Percentiles rank a stretch among this genome's conserved stretches.
These are phyloP conservation scores for Myxozyma vanderwaltii DNA, from an alignment of 805 yeast genomes.

Conservation along the genomic window DNA sequence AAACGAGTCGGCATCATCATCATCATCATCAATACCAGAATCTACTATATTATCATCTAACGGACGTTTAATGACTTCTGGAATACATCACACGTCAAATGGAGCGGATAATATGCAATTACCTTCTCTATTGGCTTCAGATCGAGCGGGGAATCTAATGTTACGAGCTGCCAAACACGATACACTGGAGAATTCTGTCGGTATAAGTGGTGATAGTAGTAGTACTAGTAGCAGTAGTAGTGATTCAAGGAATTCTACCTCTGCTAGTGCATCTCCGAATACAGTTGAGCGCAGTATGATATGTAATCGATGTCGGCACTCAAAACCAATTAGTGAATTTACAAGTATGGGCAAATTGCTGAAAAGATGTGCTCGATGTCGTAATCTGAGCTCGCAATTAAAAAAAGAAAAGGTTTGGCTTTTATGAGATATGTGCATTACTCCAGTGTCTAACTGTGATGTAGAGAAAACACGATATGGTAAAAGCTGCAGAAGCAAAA, in stretches of 20 bases:
- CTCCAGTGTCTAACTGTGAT: too few species aligned
- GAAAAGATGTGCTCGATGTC: conserved; percentile 13
- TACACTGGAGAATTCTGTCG: too few species aligned
- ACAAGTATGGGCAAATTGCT: neutral
- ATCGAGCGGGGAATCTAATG: too few species aligned
- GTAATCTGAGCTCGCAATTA: conserved; percentile 13
- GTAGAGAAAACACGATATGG: conserved; percentile 7
- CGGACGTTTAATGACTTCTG: too few species aligned
- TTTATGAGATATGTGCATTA: neutral
- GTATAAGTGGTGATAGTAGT: neutral
- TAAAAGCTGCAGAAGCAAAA: conserved; percentile 5
- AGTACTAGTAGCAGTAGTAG: too few species aligned
- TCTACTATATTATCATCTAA: too few species aligned
- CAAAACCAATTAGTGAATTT: conserved; percentile 6
- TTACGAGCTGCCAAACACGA: too few species aligned
- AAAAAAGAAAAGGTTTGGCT: conserved; percentile 16
- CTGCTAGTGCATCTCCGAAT: neutral
- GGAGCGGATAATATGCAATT: too few species aligned
- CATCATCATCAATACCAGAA: neutral
- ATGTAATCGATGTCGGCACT: conserved; percentile 21
- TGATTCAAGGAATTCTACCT: neutral
- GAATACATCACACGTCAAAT: too few species aligned
- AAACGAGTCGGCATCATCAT: neutral
- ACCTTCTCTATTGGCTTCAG: too few species aligned
- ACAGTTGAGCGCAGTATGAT: neutral